phyloP scores from a whole-genome alignment of 2,329 filamentous ascomycete species.

The Nigrospora oryzae region DNA sequence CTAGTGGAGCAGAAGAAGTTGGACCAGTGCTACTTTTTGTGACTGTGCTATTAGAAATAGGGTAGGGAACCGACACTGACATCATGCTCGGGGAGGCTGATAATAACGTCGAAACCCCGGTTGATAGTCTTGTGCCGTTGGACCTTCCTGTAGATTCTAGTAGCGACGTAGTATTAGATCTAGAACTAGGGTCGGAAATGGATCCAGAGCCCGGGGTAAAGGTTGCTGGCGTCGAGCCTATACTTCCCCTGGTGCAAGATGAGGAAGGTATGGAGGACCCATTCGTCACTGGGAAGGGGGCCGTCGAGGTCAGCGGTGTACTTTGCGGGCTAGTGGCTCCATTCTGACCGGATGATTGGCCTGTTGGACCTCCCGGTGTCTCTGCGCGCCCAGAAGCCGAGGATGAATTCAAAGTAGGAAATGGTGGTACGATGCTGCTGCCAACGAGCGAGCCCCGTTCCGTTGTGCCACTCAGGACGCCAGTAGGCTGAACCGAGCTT shows the following conservation, averaged over 20 bases:
- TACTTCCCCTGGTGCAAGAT: no score
- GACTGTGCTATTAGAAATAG: conserved; percentile 6
- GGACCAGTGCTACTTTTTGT: not conserved
- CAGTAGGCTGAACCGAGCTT: not conserved
- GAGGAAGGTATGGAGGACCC: no score
- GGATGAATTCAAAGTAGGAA: not conserved
- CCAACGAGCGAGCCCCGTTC: conserved; percentile 5
- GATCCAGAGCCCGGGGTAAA: no score
- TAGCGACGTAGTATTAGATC: no score
- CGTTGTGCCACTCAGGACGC: not conserved
- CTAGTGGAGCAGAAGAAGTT: not conserved
- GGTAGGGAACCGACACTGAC: conserved; percentile 7
- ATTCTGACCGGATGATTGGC: no score
- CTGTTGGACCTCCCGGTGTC: no score
- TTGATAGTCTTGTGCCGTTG: not conserved
- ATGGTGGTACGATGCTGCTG: conserved; percentile 1
- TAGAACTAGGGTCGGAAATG: no score
- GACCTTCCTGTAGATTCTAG: no score
- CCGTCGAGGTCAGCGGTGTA: no score
- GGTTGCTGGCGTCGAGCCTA: no score
- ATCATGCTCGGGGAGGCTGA: conserved; percentile 1
- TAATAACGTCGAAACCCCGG: not conserved
- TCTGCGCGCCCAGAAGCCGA: not conserved
- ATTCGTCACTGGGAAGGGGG: no score
- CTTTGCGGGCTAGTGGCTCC: no score